A percentile compares a stretch with the other conserved stretches of the same genome.
Conservation (phyloP, 2,329 filamentous ascomycete species). For the Curvularia sp. region DNA sequence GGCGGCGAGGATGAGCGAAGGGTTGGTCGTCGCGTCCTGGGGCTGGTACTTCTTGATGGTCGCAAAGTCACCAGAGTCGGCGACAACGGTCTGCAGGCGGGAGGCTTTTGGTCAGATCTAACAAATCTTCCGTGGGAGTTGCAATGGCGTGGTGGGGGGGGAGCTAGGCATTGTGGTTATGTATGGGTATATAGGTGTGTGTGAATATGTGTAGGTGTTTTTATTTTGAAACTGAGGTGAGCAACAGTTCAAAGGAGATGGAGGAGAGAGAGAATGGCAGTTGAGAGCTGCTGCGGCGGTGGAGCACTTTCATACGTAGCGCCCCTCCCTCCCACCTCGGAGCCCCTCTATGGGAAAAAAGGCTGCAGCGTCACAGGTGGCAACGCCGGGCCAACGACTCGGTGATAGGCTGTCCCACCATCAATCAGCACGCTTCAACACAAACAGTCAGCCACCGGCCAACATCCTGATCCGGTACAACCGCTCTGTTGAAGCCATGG, state of each 20-base stretch:
- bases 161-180: conserved; percentile 74
- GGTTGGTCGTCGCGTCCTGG: conserved; percentile 99
- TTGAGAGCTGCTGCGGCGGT: conserved; percentile 18
- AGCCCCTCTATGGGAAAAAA: conserved; percentile 39
- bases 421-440: conserved; percentile 6
- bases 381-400: conserved; percentile 22
- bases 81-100: conserved; percentile 79
- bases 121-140: conserved; percentile 14
- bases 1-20: conserved; percentile 95
- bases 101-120: conserved; percentile 15
- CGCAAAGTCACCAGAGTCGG: conserved; percentile 85
- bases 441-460: conserved; percentile 6
- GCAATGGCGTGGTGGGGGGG: conserved; percentile 49
- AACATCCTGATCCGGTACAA: conserved; percentile 1
- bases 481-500: background rate
- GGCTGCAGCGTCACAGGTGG: conserved; percentile 47
- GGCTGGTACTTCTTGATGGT: conserved; percentile 99
- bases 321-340: conserved; percentile 20
- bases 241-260: conserved; percentile 10
- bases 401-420: background rate
- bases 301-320: conserved; percentile 32
- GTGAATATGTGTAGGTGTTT: conserved; percentile 13
- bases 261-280: conserved; percentile 30
- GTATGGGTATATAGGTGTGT: conserved; percentile 28
- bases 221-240: conserved; percentile 4